Percentiles rank a stretch among this genome's conserved stretches.
These are phyloP conservation scores for Neonothopanus nambi DNA, from an alignment of 1,284 basidiomycete species.

Conservation along the genomic window DNA sequence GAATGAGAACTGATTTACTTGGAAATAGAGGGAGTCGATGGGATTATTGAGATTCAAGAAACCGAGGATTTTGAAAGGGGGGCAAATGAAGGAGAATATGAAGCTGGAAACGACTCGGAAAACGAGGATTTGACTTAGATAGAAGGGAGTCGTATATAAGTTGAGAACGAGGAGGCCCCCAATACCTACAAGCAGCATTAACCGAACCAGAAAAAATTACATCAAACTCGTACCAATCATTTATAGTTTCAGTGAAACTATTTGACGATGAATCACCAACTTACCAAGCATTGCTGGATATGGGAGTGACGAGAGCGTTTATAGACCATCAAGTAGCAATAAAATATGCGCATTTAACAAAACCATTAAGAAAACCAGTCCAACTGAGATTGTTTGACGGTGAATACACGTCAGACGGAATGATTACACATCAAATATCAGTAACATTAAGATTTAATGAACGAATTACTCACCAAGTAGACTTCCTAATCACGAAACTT, in stretches of 20 bases:
- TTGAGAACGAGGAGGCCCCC: neutral
- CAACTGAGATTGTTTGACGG: too few species aligned
- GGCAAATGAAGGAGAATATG: neutral
- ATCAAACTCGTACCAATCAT: neutral
- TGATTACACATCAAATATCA: too few species aligned
- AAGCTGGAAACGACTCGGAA: neutral
- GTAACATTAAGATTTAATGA: too few species aligned
- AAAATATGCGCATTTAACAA: neutral
- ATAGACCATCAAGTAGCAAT: neutral
- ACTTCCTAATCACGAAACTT: too few species aligned
- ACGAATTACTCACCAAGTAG: too few species aligned
- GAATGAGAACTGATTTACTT: neutral
- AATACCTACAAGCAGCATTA: neutral
- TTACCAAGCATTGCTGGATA: neutral
- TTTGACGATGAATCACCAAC: neutral
- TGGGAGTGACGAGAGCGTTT: constrained; percentile 2
- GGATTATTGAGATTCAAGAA: too few species aligned
- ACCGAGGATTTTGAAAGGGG: too few species aligned
- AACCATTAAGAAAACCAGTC: too few species aligned
- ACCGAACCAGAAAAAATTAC: neutral
- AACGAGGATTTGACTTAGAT: neutral
- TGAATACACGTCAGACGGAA: too few species aligned
- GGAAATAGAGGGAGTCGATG: neutral
- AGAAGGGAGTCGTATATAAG: neutral
- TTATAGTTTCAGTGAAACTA: neutral